These are phyloP conservation scores for Gnomoniopsis sp. DNA, from an alignment of 2,329 filamentous ascomycete genomes.

Conservation along the genomic window DNA sequence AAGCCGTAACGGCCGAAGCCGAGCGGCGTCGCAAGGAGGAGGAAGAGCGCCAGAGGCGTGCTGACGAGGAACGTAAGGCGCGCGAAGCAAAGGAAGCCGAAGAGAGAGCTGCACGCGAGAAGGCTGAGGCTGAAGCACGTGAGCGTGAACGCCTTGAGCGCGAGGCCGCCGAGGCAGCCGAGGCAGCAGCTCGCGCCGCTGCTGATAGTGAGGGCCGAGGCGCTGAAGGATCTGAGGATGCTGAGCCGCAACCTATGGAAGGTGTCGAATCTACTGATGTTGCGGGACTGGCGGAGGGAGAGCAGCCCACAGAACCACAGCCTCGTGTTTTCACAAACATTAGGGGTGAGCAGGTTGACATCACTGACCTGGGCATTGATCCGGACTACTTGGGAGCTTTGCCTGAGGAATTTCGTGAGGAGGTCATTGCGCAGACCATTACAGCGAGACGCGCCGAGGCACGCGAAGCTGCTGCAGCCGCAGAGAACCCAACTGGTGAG, in stretches of 20 bases:
- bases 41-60: slow-evolving; percentile 57
- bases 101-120: slow-evolving; percentile 62
- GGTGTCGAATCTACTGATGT: slow-evolving; percentile 59
- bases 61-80: slow-evolving; percentile 62
- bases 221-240: slow-evolving; percentile 39
- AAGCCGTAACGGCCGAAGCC: slow-evolving; percentile 52
- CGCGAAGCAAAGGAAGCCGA: slow-evolving; percentile 71
- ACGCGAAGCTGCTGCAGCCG: slow-evolving; percentile 54
- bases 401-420: slow-evolving; percentile 94
- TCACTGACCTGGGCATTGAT: slow-evolving; percentile 92
- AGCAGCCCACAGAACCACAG: slow-evolving; percentile 43
- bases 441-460: slow-evolving; percentile 79
- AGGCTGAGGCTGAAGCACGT: slow-evolving; percentile 67
- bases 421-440: slow-evolving; percentile 89
- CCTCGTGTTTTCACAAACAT: slow-evolving; percentile 78
- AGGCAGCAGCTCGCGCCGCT: slow-evolving; percentile 42
- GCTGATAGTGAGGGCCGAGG: slow-evolving; percentile 29
- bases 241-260: slow-evolving; percentile 46
- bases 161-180: slow-evolving; percentile 58
- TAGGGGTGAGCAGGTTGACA: slow-evolving; percentile 82
- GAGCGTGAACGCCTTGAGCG: slow-evolving; percentile 55
- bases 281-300: slow-evolving; percentile 27
- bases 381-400: slow-evolving; percentile 92
- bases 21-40: slow-evolving; percentile 51
- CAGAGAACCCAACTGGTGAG: slow-evolving; percentile 59